phyloP scores from a whole-genome alignment of 2,329 filamentous ascomycete genomes.

The Colletotrichum shisoi region DNA sequence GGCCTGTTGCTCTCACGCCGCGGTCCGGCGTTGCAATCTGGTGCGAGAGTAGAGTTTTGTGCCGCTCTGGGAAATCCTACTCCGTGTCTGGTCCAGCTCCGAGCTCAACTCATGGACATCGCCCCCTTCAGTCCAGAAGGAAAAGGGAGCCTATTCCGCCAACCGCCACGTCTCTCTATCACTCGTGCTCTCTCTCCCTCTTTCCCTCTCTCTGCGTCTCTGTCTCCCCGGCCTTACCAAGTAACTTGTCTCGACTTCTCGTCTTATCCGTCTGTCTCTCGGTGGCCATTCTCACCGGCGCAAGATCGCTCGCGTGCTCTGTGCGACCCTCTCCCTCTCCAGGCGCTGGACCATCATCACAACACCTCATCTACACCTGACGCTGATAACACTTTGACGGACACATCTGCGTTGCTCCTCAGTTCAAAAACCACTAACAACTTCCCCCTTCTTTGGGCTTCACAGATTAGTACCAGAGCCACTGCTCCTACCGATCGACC shows the following conservation, averaged over 20 bases:
- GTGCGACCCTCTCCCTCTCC: conserved; percentile 10
- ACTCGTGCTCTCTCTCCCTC: conserved; percentile 35
- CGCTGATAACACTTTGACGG: not conserved
- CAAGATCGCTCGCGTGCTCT: conserved; percentile 1
- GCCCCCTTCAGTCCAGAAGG: conserved; percentile 23
- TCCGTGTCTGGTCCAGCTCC: conserved; percentile 27
- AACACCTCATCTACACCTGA: conserved; percentile 6
- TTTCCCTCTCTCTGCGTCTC: conserved; percentile 39
- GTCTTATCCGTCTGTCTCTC: conserved; percentile 3
- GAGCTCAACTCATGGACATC: conserved; percentile 30
- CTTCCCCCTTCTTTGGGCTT: not conserved
- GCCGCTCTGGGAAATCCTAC: conserved; percentile 3
- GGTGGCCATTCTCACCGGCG: not conserved
- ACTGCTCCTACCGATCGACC: conserved; percentile 43
- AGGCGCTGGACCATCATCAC: not conserved
- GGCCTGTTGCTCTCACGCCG: not conserved
- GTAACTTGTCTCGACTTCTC: conserved; percentile 36
- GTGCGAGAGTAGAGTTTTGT: conserved; percentile 31
- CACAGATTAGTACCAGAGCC: conserved; percentile 36
- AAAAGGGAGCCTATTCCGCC: conserved; percentile 31
- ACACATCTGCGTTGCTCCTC: not conserved
- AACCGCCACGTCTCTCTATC: conserved; percentile 36
- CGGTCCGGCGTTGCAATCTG: conserved; percentile 19
- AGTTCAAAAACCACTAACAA: conserved; percentile 18
- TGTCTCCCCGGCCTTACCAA: no score